These are phyloP conservation scores for Sideroxylon spinosum DNA, from an alignment of 179 eudicot genomes.

Conservation along the genomic window DNA sequence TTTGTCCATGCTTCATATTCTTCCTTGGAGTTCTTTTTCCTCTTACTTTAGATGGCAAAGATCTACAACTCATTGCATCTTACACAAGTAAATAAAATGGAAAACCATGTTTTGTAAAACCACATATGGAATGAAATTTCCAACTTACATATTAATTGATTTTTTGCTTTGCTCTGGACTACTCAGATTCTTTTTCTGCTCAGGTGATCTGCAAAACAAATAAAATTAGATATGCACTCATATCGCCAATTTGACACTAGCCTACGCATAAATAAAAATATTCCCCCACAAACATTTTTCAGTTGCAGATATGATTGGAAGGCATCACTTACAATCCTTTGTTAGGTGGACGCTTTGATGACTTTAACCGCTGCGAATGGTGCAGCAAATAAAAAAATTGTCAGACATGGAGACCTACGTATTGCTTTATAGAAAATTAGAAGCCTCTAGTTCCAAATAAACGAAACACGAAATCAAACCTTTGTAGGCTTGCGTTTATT, in stretches of 20 bases:
- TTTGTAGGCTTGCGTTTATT: conserved; percentile 41
- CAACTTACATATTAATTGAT: conserved; percentile 44
- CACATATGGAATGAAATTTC: conserved; percentile 1
- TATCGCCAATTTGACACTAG: neutral
- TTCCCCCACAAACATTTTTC: neutral
- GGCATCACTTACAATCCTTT: conserved; percentile 52
- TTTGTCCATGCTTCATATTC: conserved; percentile 33
- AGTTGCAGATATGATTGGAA: conserved; percentile 7
- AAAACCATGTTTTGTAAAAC: neutral
- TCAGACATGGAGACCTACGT: conserved; percentile 22
- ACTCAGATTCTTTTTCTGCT: conserved; percentile 36
- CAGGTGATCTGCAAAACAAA: conserved; percentile 38
- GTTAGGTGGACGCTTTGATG: conserved; percentile 37
- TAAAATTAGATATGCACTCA: neutral
- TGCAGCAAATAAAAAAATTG: conserved; percentile 11
- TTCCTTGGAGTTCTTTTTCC: conserved; percentile 60
- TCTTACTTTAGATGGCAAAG: conserved; percentile 41
- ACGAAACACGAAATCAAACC: conserved; percentile 29
- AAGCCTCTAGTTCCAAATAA: neutral
- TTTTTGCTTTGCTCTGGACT: conserved; percentile 30
- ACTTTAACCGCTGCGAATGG: conserved; percentile 45
- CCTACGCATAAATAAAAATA: neutral
- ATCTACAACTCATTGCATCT: conserved; percentile 34
- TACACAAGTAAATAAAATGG: conserved; percentile 3
- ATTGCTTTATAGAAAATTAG: neutral